Base-by-base conservation (phyloP, 768 basidiomycete genomes). In the Crepidotus variabilis region DNA sequence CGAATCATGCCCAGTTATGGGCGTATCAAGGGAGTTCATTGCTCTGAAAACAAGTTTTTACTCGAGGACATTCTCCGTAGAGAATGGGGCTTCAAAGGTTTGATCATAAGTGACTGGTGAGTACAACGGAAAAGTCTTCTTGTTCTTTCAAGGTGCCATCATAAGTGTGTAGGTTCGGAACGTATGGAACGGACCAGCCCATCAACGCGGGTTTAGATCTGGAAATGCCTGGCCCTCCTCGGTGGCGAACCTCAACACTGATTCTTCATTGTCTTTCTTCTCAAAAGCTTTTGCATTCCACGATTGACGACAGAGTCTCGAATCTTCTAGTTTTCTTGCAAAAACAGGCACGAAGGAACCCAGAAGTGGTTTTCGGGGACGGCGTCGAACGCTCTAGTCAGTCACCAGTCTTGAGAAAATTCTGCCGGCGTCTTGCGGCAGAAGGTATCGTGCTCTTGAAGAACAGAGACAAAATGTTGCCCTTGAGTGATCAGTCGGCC, bases 41-140 rank as follows among this genome's bases (percentile, higher is more conserved):
- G 80, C 52, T 83, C 86, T 4, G 90, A 92, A 69, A 88, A 83
- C 62, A 73, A 69, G n/a, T 67, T 72, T 43, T 75, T 92, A 28
- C 68, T 92, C 24, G 76, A 76, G 22, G 77, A 78, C 22, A 80
- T 91, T 47, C 74, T 91, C n/a, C 80, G 90, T 8, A 75, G 77
- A 28, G 90, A 92, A 64, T 91, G 90, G 90, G 77, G 79, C 33
- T 88, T 87, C 61, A 74, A 84, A 28, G 87, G 88, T 0, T 66
- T 83, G 45, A 74, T 90, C 57, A 88, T 92, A 72, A 88, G 87
- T 59, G 91, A 92, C 67, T 93, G 90, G 91, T 88, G 68, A 21
- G 66, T 55, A 53, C 22, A 28, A 10, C 36, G 54, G 11, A n/a
- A n/a, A n/a, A n/a, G n/a, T n/a, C n/a, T n/a, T n/a, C n/a, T n/a